A percentile compares a stretch with the other conserved stretches of the same genome.
phyloP scores from a whole-genome alignment of 2,329 filamentous ascomycete genomes.

The Coleophoma crateriformis region DNA sequence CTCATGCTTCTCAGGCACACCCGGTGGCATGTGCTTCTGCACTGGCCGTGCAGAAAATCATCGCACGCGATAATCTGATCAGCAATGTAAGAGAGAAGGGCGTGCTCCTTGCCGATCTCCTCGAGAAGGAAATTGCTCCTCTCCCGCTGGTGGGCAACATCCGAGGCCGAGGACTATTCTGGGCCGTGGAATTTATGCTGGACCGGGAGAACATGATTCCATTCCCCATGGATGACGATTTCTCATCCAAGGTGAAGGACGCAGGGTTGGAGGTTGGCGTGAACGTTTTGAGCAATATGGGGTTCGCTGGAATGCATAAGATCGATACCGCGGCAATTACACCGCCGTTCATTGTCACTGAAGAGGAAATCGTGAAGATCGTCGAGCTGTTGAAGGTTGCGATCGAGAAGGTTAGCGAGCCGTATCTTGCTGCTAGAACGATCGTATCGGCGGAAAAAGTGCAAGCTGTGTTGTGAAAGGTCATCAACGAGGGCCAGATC shows the following conservation, averaged over 20 bases:
- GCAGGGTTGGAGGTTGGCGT: not conserved
- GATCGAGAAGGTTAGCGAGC: not conserved
- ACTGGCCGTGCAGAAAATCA: slow-evolving; percentile 40
- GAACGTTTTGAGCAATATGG: slow-evolving; percentile 1
- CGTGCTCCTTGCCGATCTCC: slow-evolving; percentile 29
- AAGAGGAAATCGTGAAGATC: not conserved
- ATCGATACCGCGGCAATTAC: not conserved
- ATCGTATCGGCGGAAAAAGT: no score
- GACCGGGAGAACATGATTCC: slow-evolving; percentile 27
- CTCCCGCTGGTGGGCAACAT: slow-evolving; percentile 48
- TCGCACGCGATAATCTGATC: slow-evolving; percentile 48
- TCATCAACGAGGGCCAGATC: no score
- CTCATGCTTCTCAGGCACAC: not conserved
- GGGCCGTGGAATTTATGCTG: slow-evolving; percentile 43
- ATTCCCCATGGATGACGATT: not conserved
- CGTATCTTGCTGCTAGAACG: not conserved
- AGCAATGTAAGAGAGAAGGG: slow-evolving; percentile 44
- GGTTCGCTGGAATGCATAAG: not conserved
- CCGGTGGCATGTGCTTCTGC: not conserved
- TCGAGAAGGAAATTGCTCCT: slow-evolving; percentile 21
- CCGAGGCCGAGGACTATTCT: slow-evolving; percentile 49
- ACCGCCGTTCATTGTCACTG: slow-evolving; percentile 2
- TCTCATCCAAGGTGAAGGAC: not conserved
- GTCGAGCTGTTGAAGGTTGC: not conserved
- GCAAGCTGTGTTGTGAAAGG: no score